Evolutionary conservation across 108 stramenopile genomes (phyloP), one percentile per base, ranked within the genome.

Genomic region (Cyclotella sp.): DNA sequence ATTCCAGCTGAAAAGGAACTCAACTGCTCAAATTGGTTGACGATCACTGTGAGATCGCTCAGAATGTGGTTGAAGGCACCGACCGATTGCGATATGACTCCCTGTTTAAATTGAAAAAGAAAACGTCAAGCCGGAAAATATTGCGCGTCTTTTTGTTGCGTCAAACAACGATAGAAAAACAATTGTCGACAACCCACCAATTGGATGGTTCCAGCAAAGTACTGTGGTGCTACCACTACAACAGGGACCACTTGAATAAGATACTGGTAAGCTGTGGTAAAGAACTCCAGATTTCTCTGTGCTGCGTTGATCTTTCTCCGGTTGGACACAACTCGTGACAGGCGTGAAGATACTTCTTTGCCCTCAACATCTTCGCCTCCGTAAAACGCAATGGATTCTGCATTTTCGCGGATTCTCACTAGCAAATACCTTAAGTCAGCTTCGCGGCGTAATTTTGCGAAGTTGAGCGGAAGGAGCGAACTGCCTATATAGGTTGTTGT

Each of bases 311-410:
- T 85, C 7, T 93, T 82, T n/a, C 82, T 80, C 27, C 79, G 70
- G 63, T 96, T 98, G 44, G 82, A 87, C 13, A 97, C 74, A 8
- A 96, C 95, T 28, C 67, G 65, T 24, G 79, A 62, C 24, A 98
- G 77, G 42, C 93, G 90, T 16, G 82, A 61, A 39, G 77, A 49
- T 0, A 94, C 77, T 46, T 89, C 90, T 63, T 83, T 77, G 21
- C 85, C 84, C 77, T 98, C 97, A 24, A 92, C 70, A 52, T 86
- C 88, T 84, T 96, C 97, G 19, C 96, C 97, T 34, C 81, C 90
- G 83, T 97, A 97, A 75, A 97, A 97, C 28, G 97, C 98, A 73
- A 98, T 98, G 18, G 90, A 89, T 86, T 98, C 97, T 24, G 97
- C 96, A 75, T 98, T 97, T 81, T 98, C 98, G 29, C 97, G 86